phyloP scores from a whole-genome alignment of 495 filamentous ascomycete genomes.

The Penicillium argentinense region DNA sequence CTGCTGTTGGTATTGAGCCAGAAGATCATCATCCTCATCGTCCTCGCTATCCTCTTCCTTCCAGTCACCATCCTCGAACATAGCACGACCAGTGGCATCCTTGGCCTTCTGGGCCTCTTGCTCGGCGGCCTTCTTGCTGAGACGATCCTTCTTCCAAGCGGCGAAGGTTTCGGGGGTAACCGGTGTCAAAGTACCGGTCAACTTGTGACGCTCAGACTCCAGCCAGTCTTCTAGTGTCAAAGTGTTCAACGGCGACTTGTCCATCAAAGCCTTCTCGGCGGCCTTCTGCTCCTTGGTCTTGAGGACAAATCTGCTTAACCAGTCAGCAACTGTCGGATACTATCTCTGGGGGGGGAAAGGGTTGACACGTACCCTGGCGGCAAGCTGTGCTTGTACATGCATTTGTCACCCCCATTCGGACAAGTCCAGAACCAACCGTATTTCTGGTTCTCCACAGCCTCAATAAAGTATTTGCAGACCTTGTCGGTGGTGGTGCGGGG shows the following conservation, averaged over 20 bases:
- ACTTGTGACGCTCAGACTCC: slow-evolving; percentile 89
- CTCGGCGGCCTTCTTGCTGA: slow-evolving; percentile 95
- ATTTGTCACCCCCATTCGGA: slow-evolving; percentile 95
- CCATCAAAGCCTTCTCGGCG: slow-evolving; percentile 94
- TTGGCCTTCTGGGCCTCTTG: slow-evolving; percentile 83
- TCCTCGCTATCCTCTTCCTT: slow-evolving; percentile 61
- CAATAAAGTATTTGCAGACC: slow-evolving; percentile 98
- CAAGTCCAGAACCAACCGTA: slow-evolving; percentile 99
- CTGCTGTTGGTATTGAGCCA: too few relatives aligned
- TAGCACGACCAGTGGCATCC: slow-evolving; percentile 87
- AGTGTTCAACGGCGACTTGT: slow-evolving; percentile 92
- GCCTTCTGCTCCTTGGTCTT: slow-evolving; percentile 98
- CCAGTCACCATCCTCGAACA: slow-evolving; percentile 98
- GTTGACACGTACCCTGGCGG: slow-evolving; percentile 73
- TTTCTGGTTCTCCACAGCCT: slow-evolving; percentile 95
- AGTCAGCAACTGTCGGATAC: slow-evolving; percentile 29
- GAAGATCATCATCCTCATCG: slow-evolving; percentile 63
- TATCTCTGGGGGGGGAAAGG: neutral
- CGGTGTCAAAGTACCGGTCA: slow-evolving; percentile 86
- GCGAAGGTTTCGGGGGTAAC: slow-evolving; percentile 91
- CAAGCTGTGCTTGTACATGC: slow-evolving; percentile 96
- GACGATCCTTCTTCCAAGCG: slow-evolving; percentile 89
- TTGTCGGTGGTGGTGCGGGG: slow-evolving; percentile 95
- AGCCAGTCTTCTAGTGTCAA: slow-evolving; percentile 97
- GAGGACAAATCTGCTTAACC: slow-evolving; percentile 71